Conservation (phyloP, 2,329 filamentous ascomycete genomes). For the Trichoderma koningii region DNA sequence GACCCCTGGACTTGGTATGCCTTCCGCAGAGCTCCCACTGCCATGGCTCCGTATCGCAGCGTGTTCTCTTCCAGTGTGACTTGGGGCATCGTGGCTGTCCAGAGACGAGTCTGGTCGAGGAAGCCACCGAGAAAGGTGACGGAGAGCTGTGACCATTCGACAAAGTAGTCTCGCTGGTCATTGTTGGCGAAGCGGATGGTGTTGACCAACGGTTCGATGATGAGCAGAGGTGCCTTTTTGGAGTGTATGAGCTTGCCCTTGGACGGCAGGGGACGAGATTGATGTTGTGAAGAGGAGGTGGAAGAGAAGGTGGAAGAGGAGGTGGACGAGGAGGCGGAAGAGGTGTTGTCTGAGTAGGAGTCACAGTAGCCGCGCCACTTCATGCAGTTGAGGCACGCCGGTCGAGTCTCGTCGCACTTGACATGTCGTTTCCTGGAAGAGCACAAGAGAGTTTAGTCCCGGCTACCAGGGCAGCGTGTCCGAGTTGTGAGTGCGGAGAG, state of each 20-base stretch:
- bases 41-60: slow-evolving; percentile 45
- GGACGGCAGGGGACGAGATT: slow-evolving; percentile 24
- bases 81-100: slow-evolving; percentile 46
- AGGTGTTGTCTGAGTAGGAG: slow-evolving; percentile 35
- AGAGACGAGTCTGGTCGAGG: slow-evolving; percentile 40
- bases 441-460: background rate
- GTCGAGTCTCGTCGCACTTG: slow-evolving; percentile 48
- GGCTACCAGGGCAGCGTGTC: background rate
- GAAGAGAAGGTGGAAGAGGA: slow-evolving; percentile 6
- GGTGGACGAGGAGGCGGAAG: slow-evolving; percentile 10
- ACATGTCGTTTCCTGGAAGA: slow-evolving; percentile 44
- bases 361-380: slow-evolving; percentile 47
- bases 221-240: slow-evolving; percentile 37
- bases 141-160: slow-evolving; percentile 43
- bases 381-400: slow-evolving; percentile 46
- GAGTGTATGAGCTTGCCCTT: slow-evolving; percentile 38
- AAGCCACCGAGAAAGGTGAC: slow-evolving; percentile 42
- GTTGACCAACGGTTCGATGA: slow-evolving; percentile 41
- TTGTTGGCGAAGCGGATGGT: slow-evolving; percentile 40
- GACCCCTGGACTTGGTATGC: slow-evolving; percentile 37
- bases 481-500: background rate
- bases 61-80: slow-evolving; percentile 43
- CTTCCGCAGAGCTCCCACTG: slow-evolving; percentile 44
- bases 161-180: slow-evolving; percentile 43
- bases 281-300: slow-evolving; percentile 12